These are phyloP conservation scores for Aquilaria agallochum DNA, from an alignment of 441 rosid genomes.

Conservation along the genomic window DNA sequence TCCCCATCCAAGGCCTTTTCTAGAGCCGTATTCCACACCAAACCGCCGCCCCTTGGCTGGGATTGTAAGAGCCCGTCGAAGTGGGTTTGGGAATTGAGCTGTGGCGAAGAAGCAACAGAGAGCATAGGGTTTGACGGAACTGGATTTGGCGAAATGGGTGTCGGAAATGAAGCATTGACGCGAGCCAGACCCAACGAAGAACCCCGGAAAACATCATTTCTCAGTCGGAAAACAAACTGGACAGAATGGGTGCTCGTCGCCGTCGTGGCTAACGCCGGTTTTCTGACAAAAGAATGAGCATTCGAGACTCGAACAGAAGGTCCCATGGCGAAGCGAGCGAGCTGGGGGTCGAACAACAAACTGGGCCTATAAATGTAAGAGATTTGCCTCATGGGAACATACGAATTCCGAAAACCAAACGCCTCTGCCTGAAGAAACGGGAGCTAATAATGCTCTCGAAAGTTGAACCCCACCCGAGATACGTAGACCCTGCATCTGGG, in stretches of 20 bases:
- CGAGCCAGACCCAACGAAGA: constrained; percentile 16
- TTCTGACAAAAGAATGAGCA: constrained; percentile 15
- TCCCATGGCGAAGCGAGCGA: constrained; percentile 47
- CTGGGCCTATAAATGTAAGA: too few species aligned
- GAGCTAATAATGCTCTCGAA: too few species aligned
- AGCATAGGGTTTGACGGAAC: constrained; percentile 21
- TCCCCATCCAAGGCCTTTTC: constrained; percentile 14
- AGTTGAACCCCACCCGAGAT: too few species aligned
- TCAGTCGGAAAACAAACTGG: constrained; percentile 7
- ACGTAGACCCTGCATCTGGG: too few species aligned
- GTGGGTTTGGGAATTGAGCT: constrained; percentile 17
- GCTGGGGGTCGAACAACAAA: not conserved
- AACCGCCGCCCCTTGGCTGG: constrained; percentile 27
- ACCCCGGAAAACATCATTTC: constrained; percentile 12
- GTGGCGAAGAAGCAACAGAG: constrained; percentile 29
- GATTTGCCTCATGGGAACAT: too few species aligned
- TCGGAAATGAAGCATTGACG: constrained; percentile 12
- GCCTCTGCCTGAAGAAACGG: too few species aligned
- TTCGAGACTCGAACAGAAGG: constrained; percentile 32
- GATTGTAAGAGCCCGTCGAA: constrained; percentile 24
- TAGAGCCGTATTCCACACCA: constrained; percentile 44
- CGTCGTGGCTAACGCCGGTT: too few species aligned
- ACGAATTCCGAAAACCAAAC: too few species aligned
- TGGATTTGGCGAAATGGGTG: constrained; percentile 14
- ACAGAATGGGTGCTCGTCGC: constrained; percentile 12